Base-by-base conservation (phyloP, 1,139 yeast species). In the Kodamaea sp. region DNA sequence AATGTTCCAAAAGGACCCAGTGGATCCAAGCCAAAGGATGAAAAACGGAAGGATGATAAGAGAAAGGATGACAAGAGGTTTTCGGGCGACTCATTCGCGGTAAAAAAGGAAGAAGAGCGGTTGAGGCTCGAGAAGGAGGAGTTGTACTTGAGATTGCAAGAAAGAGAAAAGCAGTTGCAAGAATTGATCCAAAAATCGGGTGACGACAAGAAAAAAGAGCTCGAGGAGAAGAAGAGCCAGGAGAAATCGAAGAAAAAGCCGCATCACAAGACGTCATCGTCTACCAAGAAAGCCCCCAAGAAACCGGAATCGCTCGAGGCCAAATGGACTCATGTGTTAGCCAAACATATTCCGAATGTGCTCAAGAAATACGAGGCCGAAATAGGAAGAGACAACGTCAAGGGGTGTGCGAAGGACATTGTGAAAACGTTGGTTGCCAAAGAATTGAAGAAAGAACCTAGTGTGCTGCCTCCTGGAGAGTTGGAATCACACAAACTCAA, bases 361-460 rank as follows among this genome's bases (percentile, higher is more conserved):
- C 70, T 90, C 34, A 80, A 81, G 46, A 77, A 77, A 46, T 80
- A 83, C 55, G 83, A 79, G 44, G 56, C 66, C 2, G 79, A 78
- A 37, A 69, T 90, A 15, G 92, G 89, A 2, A 79, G 79, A 41
- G 95, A 85, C 4, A 73, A 79, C 37, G 57, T 88, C 34, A 92
- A 89, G 59, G 74, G 75, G 22, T 84, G 92, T 57, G 87, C 96
- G 2, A 76, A 80, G 44, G 96, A 89, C 33, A 75, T 88, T 40
- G 87, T 82, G 3, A 74, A 77, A 41, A 63, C 64, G 1, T 63
- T 89, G 32, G 76, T 80, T 0, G 66, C 70, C 5, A 88, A 88
- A 53, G 96, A 89, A 55, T 40, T 73, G 40, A 74, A 74, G 47
- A 63, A 73, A 35, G 73, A 66, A 31, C 39, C 63, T 2, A 44